phyloP scores from a whole-genome alignment of 1,284 basidiomycete genomes.

The Ustilago crameri region DNA sequence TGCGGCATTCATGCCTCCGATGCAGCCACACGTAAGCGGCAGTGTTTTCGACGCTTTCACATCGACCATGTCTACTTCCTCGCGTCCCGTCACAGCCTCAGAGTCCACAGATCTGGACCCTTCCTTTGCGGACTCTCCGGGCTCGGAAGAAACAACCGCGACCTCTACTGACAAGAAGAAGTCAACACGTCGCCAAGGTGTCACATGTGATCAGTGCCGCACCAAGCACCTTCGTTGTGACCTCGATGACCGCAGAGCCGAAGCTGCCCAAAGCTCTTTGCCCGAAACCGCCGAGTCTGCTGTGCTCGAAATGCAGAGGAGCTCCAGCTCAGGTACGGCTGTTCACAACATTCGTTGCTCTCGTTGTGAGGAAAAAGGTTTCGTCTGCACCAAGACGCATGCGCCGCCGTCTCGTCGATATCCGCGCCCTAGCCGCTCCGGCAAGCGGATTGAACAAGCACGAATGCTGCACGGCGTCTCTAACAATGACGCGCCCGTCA shows the following conservation, averaged over 20 bases:
- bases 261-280: conserved; percentile 25
- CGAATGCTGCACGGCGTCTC: conserved; percentile 60
- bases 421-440: conserved; percentile 62
- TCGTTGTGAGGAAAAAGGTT: conserved; percentile 55
- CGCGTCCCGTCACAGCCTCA: conserved; percentile 10
- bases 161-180: conserved; percentile 40
- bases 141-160: conserved; percentile 15
- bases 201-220: conserved; percentile 63
- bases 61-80: conserved; percentile 12
- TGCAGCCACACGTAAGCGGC: conserved; percentile 1
- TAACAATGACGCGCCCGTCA: conserved; percentile 2
- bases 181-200: conserved; percentile 41
- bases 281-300: conserved; percentile 18
- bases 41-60: conserved; percentile 11
- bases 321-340: conserved; percentile 26
- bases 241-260: conserved; percentile 41
- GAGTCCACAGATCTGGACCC: conserved; percentile 6
- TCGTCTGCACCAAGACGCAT: conserved; percentile 58
- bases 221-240: conserved; percentile 63
- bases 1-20: conserved; percentile 7
- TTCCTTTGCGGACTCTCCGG: conserved; percentile 12
- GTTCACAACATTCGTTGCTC: conserved; percentile 51
- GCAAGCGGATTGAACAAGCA: conserved; percentile 65
- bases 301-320: conserved; percentile 34
- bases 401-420: conserved; percentile 56